Evolutionary conservation across 1,139 yeast genomes (phyloP).

Genomic region (Taphrina sp.): DNA sequence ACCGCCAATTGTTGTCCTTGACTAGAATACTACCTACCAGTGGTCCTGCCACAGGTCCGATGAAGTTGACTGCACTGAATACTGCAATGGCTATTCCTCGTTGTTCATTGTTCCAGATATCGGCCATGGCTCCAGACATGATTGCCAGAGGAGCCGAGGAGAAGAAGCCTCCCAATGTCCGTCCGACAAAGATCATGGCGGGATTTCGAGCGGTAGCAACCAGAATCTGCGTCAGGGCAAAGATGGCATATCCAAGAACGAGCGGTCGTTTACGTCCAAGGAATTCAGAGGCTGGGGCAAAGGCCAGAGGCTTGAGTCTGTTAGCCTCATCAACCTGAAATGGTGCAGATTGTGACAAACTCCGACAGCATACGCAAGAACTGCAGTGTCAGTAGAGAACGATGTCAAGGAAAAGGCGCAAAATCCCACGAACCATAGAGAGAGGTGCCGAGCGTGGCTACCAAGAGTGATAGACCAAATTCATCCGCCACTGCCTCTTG

Average conservation of each 20-base stretch:
- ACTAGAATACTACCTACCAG: constrained; percentile 57
- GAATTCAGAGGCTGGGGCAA: constrained; percentile 78
- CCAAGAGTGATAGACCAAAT: constrained; percentile 5
- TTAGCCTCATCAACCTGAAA: no score
- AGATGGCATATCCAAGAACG: constrained; percentile 10
- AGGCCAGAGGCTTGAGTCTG: constrained; percentile 65
- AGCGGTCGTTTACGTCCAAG: constrained; percentile 58
- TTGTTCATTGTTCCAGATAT: constrained; percentile 68
- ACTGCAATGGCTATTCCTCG: constrained; percentile 51
- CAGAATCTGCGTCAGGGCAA: constrained; percentile 58
- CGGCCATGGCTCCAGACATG: constrained; percentile 77
- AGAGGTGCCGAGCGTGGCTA: constrained; percentile 11
- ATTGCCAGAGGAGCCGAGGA: constrained; percentile 75
- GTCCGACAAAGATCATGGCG: constrained; percentile 67
- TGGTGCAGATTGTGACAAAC: background rate
- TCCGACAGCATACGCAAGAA: constrained; percentile 2
- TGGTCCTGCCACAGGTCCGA: constrained; percentile 78
- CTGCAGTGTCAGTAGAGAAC: background rate
- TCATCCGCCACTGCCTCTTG: constrained; percentile 17
- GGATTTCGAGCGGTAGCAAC: constrained; percentile 69
- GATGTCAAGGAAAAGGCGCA: background rate
- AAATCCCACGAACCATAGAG: constrained; percentile 2
- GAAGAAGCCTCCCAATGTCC: constrained; percentile 70
- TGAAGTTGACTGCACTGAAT: constrained; percentile 54
- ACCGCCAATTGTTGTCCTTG: constrained; percentile 49